phyloP scores from a whole-genome alignment of 352 stramenopile genomes.

The Aphanomyces euteiches region DNA sequence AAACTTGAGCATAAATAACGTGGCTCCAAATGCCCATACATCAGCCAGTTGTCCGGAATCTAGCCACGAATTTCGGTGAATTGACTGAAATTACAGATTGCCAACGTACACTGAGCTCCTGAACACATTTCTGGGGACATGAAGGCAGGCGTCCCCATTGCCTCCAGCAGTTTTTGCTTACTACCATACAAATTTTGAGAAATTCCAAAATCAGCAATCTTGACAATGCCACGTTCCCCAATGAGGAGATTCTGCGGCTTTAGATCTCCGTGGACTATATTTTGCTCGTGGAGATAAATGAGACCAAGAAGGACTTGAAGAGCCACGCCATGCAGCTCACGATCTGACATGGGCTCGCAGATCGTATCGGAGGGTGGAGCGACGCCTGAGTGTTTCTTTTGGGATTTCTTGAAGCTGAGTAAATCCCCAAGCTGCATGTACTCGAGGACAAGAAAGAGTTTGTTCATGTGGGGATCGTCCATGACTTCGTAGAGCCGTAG shows the following conservation, averaged over 20 bases:
- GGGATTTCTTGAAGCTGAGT: slow-evolving; percentile 66
- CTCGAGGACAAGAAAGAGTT: slow-evolving; percentile 96
- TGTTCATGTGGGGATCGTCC: slow-evolving; percentile 91
- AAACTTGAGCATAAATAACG: slow-evolving; percentile 87
- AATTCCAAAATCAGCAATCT: slow-evolving; percentile 91
- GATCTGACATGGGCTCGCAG: slow-evolving; percentile 47
- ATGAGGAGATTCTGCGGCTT: slow-evolving; percentile 88
- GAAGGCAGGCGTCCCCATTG: slow-evolving; percentile 87
- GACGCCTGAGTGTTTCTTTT: slow-evolving; percentile 40
- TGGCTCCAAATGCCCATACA: slow-evolving; percentile 88
- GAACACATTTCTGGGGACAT: slow-evolving; percentile 92
- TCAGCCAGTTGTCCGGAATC: slow-evolving; percentile 84
- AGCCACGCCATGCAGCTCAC: slow-evolving; percentile 66
- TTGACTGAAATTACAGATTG: neutral
- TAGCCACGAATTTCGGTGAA: neutral
- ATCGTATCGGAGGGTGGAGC: slow-evolving; percentile 34
- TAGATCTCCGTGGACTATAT: slow-evolving; percentile 84
- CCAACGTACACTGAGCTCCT: slow-evolving; percentile 53
- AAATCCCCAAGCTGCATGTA: slow-evolving; percentile 89
- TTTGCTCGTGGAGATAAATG: slow-evolving; percentile 85
- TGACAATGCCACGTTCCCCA: slow-evolving; percentile 81
- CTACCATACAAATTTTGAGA: slow-evolving; percentile 79
- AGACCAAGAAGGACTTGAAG: slow-evolving; percentile 76
- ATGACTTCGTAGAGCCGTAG: slow-evolving; percentile 94
- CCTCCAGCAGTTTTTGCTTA: slow-evolving; percentile 74